Conservation (phyloP, 176 grass and related monocot species). For the Oryza glumipatula region DNA sequence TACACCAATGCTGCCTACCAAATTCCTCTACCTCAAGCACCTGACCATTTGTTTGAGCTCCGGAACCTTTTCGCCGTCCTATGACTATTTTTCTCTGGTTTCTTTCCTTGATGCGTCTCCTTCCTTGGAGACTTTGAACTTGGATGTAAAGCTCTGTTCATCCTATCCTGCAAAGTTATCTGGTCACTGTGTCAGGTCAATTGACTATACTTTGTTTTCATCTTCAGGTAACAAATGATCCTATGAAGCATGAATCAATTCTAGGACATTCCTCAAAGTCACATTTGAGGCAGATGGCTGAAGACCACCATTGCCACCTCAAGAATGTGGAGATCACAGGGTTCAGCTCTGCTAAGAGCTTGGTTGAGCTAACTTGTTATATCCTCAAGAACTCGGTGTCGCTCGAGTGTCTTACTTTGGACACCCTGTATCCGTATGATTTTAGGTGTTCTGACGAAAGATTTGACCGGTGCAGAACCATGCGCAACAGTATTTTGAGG, state of each 20-base stretch:
- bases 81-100: no score
- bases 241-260: neutral
- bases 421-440: neutral
- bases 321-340: neutral
- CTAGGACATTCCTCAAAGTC: neutral
- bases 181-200: neutral
- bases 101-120: no score
- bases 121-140: no score
- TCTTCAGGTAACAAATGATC: neutral
- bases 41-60: neutral
- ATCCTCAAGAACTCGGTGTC: neutral
- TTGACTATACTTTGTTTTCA: neutral
- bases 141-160: no score
- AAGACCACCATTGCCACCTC: neutral
- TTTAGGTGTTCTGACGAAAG: no score
- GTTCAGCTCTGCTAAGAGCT: neutral
- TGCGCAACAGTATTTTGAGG: neutral
- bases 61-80: neutral
- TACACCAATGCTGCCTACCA: neutral
- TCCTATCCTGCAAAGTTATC: no score
- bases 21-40: constrained; percentile 19
- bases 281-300: neutral
- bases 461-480: neutral
- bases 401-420: neutral
- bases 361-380: neutral